Percentiles rank a stretch among this genome's conserved stretches.
These are phyloP conservation scores for Stachybotrys chlorohalonatus DNA, from an alignment of 2,329 filamentous ascomycete species.

Conservation along the genomic window DNA sequence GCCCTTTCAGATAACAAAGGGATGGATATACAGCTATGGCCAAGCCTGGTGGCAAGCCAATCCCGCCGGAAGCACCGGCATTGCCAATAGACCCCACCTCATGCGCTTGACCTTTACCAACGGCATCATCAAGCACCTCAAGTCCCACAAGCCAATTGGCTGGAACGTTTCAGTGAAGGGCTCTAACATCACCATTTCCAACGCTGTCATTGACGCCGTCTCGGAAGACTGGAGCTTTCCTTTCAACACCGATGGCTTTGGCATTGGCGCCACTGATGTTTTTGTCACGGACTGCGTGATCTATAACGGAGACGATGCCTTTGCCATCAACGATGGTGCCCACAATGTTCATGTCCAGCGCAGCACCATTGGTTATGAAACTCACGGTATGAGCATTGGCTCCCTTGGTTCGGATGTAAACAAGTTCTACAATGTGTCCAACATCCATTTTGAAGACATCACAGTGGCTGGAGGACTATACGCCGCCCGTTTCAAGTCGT, in stretches of 20 bases:
- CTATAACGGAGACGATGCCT: neutral
- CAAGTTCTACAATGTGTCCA: too few species aligned
- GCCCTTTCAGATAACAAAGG: neutral
- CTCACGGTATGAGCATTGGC: neutral
- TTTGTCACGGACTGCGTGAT: neutral
- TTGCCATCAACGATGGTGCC: neutral
- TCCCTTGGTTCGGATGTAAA: too few species aligned
- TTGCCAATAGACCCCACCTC: neutral
- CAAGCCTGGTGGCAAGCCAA: neutral
- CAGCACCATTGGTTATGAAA: neutral
- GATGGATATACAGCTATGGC: neutral
- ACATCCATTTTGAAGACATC: too few species aligned
- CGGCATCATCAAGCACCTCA: neutral
- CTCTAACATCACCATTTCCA: neutral
- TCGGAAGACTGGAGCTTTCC: neutral
- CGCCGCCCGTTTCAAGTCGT: too few species aligned
- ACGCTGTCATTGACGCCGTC: neutral
- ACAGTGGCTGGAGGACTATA: too few species aligned
- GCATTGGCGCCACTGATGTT: neutral
- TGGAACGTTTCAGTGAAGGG: neutral
- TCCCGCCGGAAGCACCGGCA: neutral
- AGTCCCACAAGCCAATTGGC: neutral
- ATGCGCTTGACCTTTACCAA: neutral
- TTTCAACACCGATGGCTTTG: slow-evolving; percentile 1
- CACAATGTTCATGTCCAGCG: neutral